Evolutionary conservation across 2,329 filamentous ascomycete species (phyloP), one percentile per base, ranked within the genome.

Genomic region (Penicillium frequentans): DNA sequence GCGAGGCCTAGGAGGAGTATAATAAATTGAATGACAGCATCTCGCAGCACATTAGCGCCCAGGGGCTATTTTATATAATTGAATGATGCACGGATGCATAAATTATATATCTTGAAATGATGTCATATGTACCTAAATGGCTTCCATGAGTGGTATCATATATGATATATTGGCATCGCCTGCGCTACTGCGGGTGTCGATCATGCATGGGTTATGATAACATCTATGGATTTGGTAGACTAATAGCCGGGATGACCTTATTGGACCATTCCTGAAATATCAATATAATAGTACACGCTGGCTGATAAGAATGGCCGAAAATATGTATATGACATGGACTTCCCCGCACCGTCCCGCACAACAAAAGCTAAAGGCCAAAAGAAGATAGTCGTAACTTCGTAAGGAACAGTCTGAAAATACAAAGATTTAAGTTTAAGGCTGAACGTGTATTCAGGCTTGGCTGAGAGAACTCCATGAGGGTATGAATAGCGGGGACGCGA

Each of bases 381-480:
- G 14, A 29, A 14, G 26, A 31, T 33, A 48, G 5, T 48, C 46
- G 46, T 48, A 33, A 48, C 27, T 7, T 48, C 45, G 26, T 47
- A 47, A 33, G 1, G 10, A 19, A 19, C 19, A 31, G 19, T 31
- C 27, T 23, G 8, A 10, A 16, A 29, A 29, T 31, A 27, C 45
- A 27, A n/a, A 10, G n/a, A 14, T 19, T 13, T 29, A 52, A 52
- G 7, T 16, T n/a, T n/a, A 37, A 45, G 48, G 33, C 19, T 44
- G 37, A 51, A 54, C 11, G 49, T 57, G 43, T 46, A 57, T 45
- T 21, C 31, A 55, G 55, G 51, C 57, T 52, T 51, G 51, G 43
- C 35, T 37, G 35, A 39, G n/a, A 52, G 19, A 54, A 52, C 58
- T 42, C 58, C 58, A 55, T 60, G 55, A 46, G 54, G 37, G 44